These are phyloP conservation scores for Magnaporthiopsis incrustans DNA, from an alignment of 2,329 filamentous ascomycete species.

Conservation along the genomic window DNA sequence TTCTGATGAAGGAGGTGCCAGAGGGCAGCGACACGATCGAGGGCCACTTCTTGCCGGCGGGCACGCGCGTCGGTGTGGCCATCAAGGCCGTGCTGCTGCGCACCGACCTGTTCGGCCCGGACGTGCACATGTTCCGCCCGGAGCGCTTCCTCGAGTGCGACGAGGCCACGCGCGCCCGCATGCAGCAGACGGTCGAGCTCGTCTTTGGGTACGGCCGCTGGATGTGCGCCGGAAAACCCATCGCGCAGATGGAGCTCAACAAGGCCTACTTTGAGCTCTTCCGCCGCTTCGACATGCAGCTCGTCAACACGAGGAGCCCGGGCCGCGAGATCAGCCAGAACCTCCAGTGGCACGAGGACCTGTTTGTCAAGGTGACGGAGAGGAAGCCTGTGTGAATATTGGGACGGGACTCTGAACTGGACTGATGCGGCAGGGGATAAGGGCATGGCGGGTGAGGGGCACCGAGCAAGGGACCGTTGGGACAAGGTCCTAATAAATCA, in stretches of 20 bases:
- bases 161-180: slow-evolving; percentile 24
- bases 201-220: slow-evolving; percentile 35
- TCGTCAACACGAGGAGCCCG: background rate
- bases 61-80: slow-evolving; percentile 17
- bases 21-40: slow-evolving; percentile 20
- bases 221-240: slow-evolving; percentile 35
- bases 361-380: background rate
- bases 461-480: too few relatives aligned
- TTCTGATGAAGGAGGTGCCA: slow-evolving; percentile 15
- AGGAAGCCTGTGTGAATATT: background rate
- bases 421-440: too few relatives aligned
- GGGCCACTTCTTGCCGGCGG: slow-evolving; percentile 22
- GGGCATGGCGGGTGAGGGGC: too few relatives aligned
- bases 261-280: slow-evolving; percentile 24
- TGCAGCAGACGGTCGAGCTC: slow-evolving; percentile 29
- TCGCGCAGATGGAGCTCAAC: slow-evolving; percentile 34
- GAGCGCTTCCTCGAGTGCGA: slow-evolving; percentile 35
- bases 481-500: too few relatives aligned
- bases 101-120: slow-evolving; percentile 25
- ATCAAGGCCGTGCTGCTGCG: slow-evolving; percentile 20
- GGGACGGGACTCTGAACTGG: too few relatives aligned
- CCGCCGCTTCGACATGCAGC: slow-evolving; percentile 1
- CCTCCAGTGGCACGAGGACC: background rate
- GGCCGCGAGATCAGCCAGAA: background rate
- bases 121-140: slow-evolving; percentile 34